Evolutionary conservation across 73 alveolate species (phyloP).

Genomic region (Paramecium sonneborni): DNA sequence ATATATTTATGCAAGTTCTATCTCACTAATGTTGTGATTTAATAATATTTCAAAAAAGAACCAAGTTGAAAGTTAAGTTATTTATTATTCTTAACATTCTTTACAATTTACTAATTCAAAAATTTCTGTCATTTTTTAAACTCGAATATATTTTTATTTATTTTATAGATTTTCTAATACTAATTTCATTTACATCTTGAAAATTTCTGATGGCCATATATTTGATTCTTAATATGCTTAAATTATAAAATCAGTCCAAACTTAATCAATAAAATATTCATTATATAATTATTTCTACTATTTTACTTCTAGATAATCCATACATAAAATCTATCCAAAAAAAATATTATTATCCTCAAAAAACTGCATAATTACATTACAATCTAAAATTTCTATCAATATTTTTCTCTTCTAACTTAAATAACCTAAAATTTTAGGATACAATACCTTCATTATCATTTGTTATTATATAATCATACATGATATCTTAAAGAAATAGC

Average conservation of each 20-base stretch:
- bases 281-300: background rate
- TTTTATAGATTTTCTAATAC: background rate
- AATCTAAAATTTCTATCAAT: background rate
- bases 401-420: background rate
- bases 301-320: background rate
- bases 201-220: background rate
- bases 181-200: background rate
- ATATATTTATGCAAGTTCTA: background rate
- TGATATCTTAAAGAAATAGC: background rate
- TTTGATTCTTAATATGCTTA: background rate
- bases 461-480: constrained; percentile 1
- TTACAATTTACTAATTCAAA: background rate
- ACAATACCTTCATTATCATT: background rate
- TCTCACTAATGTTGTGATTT: background rate
- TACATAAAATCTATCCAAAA: background rate
- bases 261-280: background rate
- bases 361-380: background rate
- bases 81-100: background rate
- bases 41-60: background rate
- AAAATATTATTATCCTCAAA: background rate
- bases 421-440: background rate
- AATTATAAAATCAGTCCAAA: background rate
- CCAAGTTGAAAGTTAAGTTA: background rate
- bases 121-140: background rate
- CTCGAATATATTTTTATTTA: background rate